Conservation (phyloP, 2,329 filamentous ascomycete species). For the Ophioceras dolichostomum region DNA sequence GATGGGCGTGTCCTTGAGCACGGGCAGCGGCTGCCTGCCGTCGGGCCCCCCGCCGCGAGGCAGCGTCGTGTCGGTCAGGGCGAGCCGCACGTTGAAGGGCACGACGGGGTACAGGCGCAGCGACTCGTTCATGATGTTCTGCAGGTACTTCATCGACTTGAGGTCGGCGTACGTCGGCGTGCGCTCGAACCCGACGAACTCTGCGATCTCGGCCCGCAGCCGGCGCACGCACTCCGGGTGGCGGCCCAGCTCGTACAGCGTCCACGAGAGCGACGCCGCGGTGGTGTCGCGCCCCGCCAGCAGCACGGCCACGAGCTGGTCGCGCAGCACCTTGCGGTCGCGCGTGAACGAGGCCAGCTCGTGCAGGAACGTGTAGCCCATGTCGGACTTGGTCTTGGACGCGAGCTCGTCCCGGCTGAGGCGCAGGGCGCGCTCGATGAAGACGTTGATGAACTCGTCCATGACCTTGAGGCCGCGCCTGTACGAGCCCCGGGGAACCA, state of each 20-base stretch:
- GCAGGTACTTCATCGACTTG: slow-evolving; percentile 78
- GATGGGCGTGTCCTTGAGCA: slow-evolving; percentile 54
- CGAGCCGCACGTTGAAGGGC: slow-evolving; percentile 65
- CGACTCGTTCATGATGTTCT: slow-evolving; percentile 62
- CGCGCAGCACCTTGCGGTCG: slow-evolving; percentile 58
- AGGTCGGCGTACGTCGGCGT: slow-evolving; percentile 66
- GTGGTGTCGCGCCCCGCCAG: slow-evolving; percentile 84
- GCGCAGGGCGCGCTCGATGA: slow-evolving; percentile 61
- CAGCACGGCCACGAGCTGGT: slow-evolving; percentile 73
- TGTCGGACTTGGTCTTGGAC: slow-evolving; percentile 58
- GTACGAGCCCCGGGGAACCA: slow-evolving; percentile 56
- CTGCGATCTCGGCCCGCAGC: slow-evolving; percentile 61
- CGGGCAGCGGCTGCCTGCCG: slow-evolving; percentile 46
- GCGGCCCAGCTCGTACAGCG: slow-evolving; percentile 67
- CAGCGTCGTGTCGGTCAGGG: slow-evolving; percentile 61
- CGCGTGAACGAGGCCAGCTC: slow-evolving; percentile 73
- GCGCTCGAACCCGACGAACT: slow-evolving; percentile 45
- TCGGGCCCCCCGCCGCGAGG: slow-evolving; percentile 58
- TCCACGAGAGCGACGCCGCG: slow-evolving; percentile 68
- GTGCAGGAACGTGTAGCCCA: slow-evolving; percentile 74
- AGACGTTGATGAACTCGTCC: slow-evolving; percentile 64
- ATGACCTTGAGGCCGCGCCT: slow-evolving; percentile 52
- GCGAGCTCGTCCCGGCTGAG: slow-evolving; percentile 61
- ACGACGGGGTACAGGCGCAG: slow-evolving; percentile 68
- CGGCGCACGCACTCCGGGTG: slow-evolving; percentile 55